These are phyloP conservation scores for Quercus tomentella DNA, from an alignment of 331 rosid species.

Conservation along the genomic window DNA sequence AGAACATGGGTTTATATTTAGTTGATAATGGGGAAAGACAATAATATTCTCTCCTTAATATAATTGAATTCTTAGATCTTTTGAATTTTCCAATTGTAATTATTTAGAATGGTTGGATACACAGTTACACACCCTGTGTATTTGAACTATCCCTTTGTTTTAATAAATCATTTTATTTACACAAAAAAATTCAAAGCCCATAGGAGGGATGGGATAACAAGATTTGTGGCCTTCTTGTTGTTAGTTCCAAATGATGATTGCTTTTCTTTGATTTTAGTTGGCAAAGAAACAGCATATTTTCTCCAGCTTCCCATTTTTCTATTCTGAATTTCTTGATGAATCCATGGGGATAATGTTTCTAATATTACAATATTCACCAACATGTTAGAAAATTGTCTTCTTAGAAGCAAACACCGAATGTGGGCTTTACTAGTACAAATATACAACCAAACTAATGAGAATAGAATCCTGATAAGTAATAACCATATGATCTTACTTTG, in stretches of 20 bases:
- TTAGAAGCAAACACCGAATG: not conserved
- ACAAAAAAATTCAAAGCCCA: not conserved
- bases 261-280: not conserved
- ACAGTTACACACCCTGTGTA: no score
- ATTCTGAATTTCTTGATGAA: not conserved
- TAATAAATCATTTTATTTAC: no score
- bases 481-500: not conserved
- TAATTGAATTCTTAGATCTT: not conserved
- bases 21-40: not conserved
- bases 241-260: not conserved
- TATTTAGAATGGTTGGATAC: no score
- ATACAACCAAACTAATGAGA: not conserved
- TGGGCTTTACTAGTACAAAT: constrained; percentile 1
- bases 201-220: not conserved
- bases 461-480: not conserved
- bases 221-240: not conserved
- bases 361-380: not conserved
- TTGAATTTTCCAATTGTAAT: no score
- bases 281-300: not conserved
- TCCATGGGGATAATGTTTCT: not conserved
- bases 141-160: no score
- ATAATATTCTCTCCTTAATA: not conserved
- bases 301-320: not conserved
- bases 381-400: not conserved
- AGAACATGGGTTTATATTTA: not conserved